These are phyloP conservation scores for Tubosaeta sp. DNA, from an alignment of 768 basidiomycete species.

Conservation along the genomic window DNA sequence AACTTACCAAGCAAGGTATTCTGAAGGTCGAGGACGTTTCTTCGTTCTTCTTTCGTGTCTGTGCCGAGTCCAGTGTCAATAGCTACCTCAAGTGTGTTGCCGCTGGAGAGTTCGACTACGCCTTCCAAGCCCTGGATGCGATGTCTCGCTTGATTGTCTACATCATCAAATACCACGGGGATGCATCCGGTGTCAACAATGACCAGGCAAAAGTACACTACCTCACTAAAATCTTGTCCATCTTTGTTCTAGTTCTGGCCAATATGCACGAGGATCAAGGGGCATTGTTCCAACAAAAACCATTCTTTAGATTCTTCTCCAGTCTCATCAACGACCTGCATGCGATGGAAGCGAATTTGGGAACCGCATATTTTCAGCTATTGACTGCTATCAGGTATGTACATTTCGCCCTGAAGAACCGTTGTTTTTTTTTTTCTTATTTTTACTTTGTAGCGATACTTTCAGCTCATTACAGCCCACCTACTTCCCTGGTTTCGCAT, in stretches of 20 bases:
- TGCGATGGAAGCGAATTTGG: constrained; percentile 78
- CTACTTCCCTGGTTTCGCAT: constrained; percentile 96
- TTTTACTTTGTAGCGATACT: constrained; percentile 61
- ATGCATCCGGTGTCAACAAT: constrained; percentile 87
- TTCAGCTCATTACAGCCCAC: constrained; percentile 94
- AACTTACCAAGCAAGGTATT: constrained; percentile 94
- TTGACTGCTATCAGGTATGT: constrained; percentile 85
- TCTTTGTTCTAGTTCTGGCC: constrained; percentile 93
- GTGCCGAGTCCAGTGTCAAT: constrained; percentile 90
- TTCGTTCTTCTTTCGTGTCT: constrained; percentile 97
- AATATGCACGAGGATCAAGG: constrained; percentile 95
- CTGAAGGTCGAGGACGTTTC: constrained; percentile 94
- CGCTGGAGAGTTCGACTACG: constrained; percentile 65
- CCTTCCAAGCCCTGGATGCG: constrained; percentile 93
- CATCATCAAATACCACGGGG: constrained; percentile 99
- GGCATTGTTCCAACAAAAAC: constrained; percentile 88
- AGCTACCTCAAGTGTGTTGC: constrained; percentile 76
- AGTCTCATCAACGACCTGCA: constrained; percentile 91
- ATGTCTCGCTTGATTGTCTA: constrained; percentile 93
- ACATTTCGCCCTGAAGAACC: constrained; percentile 2
- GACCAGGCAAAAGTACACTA: constrained; percentile 96
- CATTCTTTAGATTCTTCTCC: constrained; percentile 98
- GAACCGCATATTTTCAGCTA: constrained; percentile 85
- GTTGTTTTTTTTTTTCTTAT: not conserved
- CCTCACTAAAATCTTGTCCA: constrained; percentile 93